Evolutionary conservation across 1,139 yeast genomes (phyloP).

Genomic region (Yamadazyma taylorii): DNA sequence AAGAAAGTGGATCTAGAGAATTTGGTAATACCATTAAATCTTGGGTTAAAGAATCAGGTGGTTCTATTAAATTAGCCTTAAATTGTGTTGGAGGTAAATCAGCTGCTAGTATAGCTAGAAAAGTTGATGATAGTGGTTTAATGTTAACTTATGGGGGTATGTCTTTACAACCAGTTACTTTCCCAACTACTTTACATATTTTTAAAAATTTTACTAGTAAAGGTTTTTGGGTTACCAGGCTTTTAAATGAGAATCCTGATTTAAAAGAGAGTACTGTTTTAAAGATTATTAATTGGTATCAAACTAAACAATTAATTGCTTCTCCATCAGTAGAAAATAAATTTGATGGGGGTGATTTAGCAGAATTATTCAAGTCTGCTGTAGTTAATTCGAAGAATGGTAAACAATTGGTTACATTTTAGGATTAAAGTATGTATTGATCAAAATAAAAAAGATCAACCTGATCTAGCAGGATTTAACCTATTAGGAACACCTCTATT

Average conservation of each 20-base stretch:
- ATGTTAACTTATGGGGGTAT: conserved; percentile 95
- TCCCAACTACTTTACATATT: conserved; percentile 87
- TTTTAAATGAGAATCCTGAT: conserved; percentile 63
- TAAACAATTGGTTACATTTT: conserved; percentile 36
- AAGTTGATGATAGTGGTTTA: conserved; percentile 64
- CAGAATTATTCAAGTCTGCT: conserved; percentile 52
- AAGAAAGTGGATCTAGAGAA: conserved; percentile 68
- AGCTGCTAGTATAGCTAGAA: conserved; percentile 77
- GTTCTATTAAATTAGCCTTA: conserved; percentile 69
- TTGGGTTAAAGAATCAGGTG: conserved; percentile 57
- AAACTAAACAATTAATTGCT: conserved; percentile 59
- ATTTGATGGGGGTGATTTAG: conserved; percentile 50
- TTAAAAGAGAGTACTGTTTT: conserved; percentile 60
- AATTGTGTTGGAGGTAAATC: conserved; percentile 94
- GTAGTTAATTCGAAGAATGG: conserved; percentile 47
- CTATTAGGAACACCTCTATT: too few relatives aligned
- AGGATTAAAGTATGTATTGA: too few relatives aligned
- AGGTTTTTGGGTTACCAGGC: conserved; percentile 93
- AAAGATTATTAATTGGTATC: conserved; percentile 66
- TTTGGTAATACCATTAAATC: conserved; percentile 61
- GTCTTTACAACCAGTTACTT: conserved; percentile 90
- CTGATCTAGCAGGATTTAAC: too few relatives aligned
- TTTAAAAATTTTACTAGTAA: conserved; percentile 83
- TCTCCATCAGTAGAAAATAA: conserved; percentile 53
- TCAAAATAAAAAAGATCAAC: background rate